Percentiles rank a stretch among this genome's conserved stretches.
Evolutionary conservation across 2,329 filamentous ascomycete genomes (phyloP).

Genomic region (Aureobasidium sp.): DNA sequence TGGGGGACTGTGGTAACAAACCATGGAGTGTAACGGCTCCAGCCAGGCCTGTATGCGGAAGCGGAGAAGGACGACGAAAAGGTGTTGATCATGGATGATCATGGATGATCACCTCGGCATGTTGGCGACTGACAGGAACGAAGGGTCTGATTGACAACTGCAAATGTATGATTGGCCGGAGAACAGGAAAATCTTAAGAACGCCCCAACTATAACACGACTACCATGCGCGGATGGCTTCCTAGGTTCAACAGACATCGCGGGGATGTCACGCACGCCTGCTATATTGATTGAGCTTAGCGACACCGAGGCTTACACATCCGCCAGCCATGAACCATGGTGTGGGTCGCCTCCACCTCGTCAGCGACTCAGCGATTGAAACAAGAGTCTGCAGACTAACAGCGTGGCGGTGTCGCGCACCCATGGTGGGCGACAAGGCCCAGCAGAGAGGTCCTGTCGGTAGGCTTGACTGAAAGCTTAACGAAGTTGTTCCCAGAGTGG

Average conservation of each 20-base stretch:
- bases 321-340: neutral
- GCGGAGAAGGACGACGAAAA: neutral
- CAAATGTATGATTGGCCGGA: neutral
- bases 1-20: neutral
- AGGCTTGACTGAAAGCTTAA: conserved; percentile 7
- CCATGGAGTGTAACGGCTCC: neutral
- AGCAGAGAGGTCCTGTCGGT: neutral
- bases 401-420: neutral
- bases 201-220: neutral
- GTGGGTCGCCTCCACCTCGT: neutral
- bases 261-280: neutral
- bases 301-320: neutral
- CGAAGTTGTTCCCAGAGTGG: neutral
- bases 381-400: neutral
- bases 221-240: neutral
- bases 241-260: neutral
- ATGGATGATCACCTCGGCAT: conserved; percentile 5
- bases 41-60: neutral
- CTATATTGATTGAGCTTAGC: conserved; percentile 1
- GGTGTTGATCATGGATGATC: neutral
- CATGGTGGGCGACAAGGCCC: neutral
- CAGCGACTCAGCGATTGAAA: neutral
- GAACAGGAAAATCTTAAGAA: neutral
- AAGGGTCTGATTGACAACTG: neutral
- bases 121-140: neutral